A percentile compares a stretch with the other conserved stretches of the same genome.
phyloP scores from a whole-genome alignment of 2,329 filamentous ascomycete species.

The Dactylonectria estremocensis region DNA sequence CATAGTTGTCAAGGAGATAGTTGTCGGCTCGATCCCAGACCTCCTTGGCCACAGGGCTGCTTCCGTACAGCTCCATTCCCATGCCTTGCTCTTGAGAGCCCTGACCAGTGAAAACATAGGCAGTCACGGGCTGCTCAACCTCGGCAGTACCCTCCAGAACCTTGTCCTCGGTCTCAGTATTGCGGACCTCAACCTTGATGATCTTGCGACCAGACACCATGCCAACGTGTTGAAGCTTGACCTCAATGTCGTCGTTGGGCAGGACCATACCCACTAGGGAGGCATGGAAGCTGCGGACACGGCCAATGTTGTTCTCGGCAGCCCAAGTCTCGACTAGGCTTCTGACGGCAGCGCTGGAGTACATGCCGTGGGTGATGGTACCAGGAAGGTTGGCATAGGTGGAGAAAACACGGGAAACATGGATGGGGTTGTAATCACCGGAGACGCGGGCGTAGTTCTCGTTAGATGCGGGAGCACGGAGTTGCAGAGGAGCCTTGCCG shows the following conservation, averaged over 20 bases:
- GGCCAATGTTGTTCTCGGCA: conserved; percentile 97
- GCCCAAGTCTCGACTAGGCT: conserved; percentile 99
- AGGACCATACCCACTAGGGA: conserved; percentile 99
- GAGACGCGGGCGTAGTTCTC: conserved; percentile 98
- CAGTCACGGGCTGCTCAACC: conserved; percentile 95
- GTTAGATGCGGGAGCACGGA: conserved; percentile 95
- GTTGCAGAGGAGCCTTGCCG: conserved; percentile 88
- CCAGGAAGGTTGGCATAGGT: conserved; percentile 96
- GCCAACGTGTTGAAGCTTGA: conserved; percentile 95
- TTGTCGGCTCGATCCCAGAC: conserved; percentile 99
- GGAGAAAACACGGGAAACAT: conserved; percentile 97
- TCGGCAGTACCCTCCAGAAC: conserved; percentile 95
- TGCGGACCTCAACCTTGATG: conserved; percentile 97
- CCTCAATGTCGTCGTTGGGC: conserved; percentile 94
- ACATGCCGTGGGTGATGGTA: conserved; percentile 99
- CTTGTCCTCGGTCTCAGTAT: conserved; percentile 97
- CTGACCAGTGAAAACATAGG: conserved; percentile 98
- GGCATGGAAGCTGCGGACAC: conserved; percentile 97
- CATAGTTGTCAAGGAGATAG: conserved; percentile 99
- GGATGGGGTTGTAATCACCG: conserved; percentile 98
- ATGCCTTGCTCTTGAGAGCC: conserved; percentile 99
- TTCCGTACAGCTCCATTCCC: conserved; percentile 98
- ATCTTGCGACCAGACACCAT: conserved; percentile 99
- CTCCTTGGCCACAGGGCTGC: conserved; percentile 93
- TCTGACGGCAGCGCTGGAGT: conserved; percentile 95